Evolutionary conservation across 1,284 basidiomycete genomes (phyloP), one percentile per base, ranked within the genome.

Genomic region (Pisolithus thermaeus): DNA sequence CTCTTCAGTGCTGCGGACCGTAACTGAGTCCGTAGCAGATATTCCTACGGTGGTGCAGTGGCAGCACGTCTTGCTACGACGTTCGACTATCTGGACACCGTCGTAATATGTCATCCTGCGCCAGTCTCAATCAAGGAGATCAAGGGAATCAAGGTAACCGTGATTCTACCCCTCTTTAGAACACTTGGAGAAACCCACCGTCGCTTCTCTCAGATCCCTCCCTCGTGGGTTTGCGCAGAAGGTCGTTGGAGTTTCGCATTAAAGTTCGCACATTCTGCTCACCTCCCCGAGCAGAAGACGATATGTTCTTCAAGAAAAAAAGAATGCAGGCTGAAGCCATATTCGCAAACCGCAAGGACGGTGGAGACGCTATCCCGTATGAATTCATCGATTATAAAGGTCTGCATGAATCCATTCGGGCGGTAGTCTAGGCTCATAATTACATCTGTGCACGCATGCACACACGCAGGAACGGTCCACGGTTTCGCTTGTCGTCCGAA

Each of bases 401-500:
- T 71, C 52, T 50, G 59, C 50, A 7, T 46, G 35, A 23, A 9
- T 22, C 7, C 44, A 2, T 16, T 42, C 43, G 7, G 9, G 28
- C 28, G 18, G 7, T 42, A 16, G 6, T 47, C 9, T 25, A 48
- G 49, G 20, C 14, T 36, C 51, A 47, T 54, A 16, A 57, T 23
- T 28, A 3, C 35, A 11, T 50, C 18, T 20, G 18, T 20, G 18
- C 18, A 20, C 18, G 3, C 8, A 7, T 14, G 9, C 28, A 30
- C 28, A 8, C 28, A 42, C n/a, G 14, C 41, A 67, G 73, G 73
- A 43, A 76, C 74, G 16, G 66, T 69, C 2, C 78, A 78, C 53
- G 74, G 77, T 14, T 80, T 78, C 49, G 74, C 71, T 1, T 64
- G 64, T n/a, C 66, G 77, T 8, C 77, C 77, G 1, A 70, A 74